These are phyloP conservation scores for Paragyromitra xinjiangensis DNA, from an alignment of 495 filamentous ascomycete species.

Conservation along the genomic window DNA sequence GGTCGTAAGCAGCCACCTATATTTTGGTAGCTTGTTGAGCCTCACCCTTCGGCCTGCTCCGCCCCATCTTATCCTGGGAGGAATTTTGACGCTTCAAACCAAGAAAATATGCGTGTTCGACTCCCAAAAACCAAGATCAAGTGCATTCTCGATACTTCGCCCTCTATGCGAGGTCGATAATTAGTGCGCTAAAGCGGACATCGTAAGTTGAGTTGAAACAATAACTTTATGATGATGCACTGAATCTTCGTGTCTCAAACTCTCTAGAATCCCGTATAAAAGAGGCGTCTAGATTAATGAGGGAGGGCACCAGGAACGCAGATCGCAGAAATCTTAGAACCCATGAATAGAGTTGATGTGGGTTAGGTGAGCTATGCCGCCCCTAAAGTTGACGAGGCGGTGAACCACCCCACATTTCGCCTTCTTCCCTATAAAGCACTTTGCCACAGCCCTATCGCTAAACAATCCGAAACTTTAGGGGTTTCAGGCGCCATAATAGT, in stretches of 20 bases:
- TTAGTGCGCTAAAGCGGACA: neutral
- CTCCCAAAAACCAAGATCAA: neutral
- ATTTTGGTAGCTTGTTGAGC: slow-evolving; percentile 11
- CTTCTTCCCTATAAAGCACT: too few relatives aligned
- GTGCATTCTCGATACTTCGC: neutral
- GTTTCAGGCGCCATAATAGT: too few relatives aligned
- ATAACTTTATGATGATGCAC: neutral
- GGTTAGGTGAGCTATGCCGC: neutral
- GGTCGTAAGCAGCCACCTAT: slow-evolving; percentile 4
- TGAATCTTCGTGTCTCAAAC: neutral
- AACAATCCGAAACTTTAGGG: too few relatives aligned
- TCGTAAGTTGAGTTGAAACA: neutral
- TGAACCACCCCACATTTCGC: neutral
- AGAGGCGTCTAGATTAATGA: neutral
- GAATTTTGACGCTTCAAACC: neutral
- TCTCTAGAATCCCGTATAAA: neutral
- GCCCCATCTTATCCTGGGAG: slow-evolving; percentile 12
- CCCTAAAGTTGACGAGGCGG: neutral
- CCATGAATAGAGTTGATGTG: neutral
- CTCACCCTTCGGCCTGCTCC: slow-evolving; percentile 7
- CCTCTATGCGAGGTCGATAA: neutral
- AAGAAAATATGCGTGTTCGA: slow-evolving; percentile 2
- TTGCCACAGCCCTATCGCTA: too few relatives aligned
- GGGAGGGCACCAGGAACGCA: neutral
- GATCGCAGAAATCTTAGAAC: neutral